phyloP scores from a whole-genome alignment of 2,329 filamentous ascomycete species.

The Shiraia sp. region DNA sequence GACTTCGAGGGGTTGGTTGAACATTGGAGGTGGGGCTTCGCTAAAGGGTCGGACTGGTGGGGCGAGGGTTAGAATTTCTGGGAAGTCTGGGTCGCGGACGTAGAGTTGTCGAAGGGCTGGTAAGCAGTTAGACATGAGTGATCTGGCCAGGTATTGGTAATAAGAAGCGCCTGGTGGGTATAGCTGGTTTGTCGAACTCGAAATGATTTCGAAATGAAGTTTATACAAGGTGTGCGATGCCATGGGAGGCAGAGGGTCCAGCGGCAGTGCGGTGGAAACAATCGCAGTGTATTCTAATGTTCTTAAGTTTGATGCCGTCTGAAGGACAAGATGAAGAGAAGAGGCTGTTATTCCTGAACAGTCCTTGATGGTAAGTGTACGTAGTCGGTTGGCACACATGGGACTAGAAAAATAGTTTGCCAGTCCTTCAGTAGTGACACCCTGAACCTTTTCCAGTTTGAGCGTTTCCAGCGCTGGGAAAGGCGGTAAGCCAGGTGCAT shows the following conservation, averaged over 20 bases:
- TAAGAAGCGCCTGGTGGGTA: slow-evolving; percentile 63
- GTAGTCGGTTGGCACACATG: slow-evolving; percentile 61
- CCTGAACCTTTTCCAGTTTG: slow-evolving; percentile 70
- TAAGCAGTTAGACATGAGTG: slow-evolving; percentile 74
- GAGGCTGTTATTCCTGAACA: slow-evolving; percentile 69
- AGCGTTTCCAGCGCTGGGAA: slow-evolving; percentile 77
- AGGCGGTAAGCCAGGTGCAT: slow-evolving; percentile 66
- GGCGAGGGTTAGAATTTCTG: slow-evolving; percentile 75
- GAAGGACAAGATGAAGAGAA: slow-evolving; percentile 64
- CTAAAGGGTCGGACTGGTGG: slow-evolving; percentile 64
- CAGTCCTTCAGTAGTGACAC: slow-evolving; percentile 73
- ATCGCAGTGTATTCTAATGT: slow-evolving; percentile 62
- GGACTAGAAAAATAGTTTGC: slow-evolving; percentile 66
- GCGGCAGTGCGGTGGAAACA: slow-evolving; percentile 61
- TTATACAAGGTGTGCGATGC: slow-evolving; percentile 69
- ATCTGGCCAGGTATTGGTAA: slow-evolving; percentile 85
- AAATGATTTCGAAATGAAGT: slow-evolving; percentile 82
- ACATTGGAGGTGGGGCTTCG: slow-evolving; percentile 43
- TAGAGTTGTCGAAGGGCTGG: slow-evolving; percentile 77
- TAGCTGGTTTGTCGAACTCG: slow-evolving; percentile 60
- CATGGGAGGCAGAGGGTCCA: slow-evolving; percentile 64
- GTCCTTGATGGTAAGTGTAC: slow-evolving; percentile 69
- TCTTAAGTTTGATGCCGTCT: slow-evolving; percentile 60
- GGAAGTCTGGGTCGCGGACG: slow-evolving; percentile 82
- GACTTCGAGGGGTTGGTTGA: slow-evolving; percentile 63